Conservation (phyloP, 108 stramenopile species). For the Pseudonitzschia delicatissima region DNA sequence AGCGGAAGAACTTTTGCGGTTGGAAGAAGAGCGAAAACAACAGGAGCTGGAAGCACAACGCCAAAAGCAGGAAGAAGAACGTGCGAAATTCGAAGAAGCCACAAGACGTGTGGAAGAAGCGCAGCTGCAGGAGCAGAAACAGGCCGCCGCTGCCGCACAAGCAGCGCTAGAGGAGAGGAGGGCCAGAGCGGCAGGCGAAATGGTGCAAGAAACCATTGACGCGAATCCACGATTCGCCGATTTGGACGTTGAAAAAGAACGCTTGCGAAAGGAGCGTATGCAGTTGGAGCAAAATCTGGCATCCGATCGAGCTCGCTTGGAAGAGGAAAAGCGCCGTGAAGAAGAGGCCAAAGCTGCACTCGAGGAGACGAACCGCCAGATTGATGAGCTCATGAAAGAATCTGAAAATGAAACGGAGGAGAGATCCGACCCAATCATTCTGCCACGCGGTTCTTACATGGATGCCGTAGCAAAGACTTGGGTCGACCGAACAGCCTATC, state of each 20-base stretch:
- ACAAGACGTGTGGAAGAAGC: background rate
- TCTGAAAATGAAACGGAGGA: background rate
- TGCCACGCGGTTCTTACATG: constrained; percentile 17
- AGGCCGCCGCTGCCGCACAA: background rate
- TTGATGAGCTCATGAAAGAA: background rate
- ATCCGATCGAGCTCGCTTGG: background rate
- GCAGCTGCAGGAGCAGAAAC: background rate
- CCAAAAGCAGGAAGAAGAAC: background rate
- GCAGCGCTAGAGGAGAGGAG: background rate
- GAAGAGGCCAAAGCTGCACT: background rate
- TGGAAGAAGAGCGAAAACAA: constrained; percentile 5
- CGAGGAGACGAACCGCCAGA: background rate
- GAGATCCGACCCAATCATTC: background rate
- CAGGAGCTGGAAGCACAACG: background rate
- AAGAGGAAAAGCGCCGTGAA: constrained; percentile 1
- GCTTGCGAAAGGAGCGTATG: background rate
- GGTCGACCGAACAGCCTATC: constrained; percentile 12
- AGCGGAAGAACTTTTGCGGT: constrained; percentile 9
- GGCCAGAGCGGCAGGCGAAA: background rate
- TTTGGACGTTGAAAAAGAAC: background rate
- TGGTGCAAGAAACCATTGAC: background rate
- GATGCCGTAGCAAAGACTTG: constrained; percentile 22
- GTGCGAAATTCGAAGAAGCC: background rate
- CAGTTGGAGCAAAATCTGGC: background rate
- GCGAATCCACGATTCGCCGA: background rate